Evolutionary conservation across 345 rosid genomes (phyloP), one percentile per base, ranked within the genome.

Genomic region (Dipteronia sinensis): DNA sequence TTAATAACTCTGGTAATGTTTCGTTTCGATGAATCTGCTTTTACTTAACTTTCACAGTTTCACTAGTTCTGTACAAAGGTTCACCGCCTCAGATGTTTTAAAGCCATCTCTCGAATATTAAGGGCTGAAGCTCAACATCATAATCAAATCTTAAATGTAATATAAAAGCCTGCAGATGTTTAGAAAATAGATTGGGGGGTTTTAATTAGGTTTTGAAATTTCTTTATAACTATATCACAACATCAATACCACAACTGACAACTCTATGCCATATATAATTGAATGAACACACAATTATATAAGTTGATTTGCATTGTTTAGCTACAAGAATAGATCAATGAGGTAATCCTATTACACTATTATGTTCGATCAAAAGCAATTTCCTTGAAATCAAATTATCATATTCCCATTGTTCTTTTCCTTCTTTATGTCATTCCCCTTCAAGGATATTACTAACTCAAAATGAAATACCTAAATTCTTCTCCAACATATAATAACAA

Each of bases 351-450:
- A 61, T 16, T 46, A 62, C 62, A 46, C 46, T 20, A 55, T 55
- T 51, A 38, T 34, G 16, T 6, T 44, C 17, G 7, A 16, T 17
- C 76, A 73, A 61, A 15, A 44, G 40, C 40, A 1, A 25, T 73
- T 73, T 73, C 76, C 17, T 23, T 17, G 13, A 59, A 63, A 74
- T 27, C 19, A n/a, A 34, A 63, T 17, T 61, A 74, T 27, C n/a
- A 9, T 1, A 23, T 9, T 64, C 46, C 38, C 23, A 40, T 55
- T 10, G 9, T 11, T 47, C 19, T 46, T n/a, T 55, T 72, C 31
- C 40, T 20, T 20, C 31, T 17, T 61, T 7, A 31, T 13, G 49
- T 16, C 7, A 63, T 42, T 27, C 27, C 46, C 59, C 51, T 11
- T 8, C 11, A 38, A 34, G 10, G 3, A 11, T 7, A 29, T 72